Conservation (phyloP, 2,329 filamentous ascomycete species). For the Colletotrichum cereale region DNA sequence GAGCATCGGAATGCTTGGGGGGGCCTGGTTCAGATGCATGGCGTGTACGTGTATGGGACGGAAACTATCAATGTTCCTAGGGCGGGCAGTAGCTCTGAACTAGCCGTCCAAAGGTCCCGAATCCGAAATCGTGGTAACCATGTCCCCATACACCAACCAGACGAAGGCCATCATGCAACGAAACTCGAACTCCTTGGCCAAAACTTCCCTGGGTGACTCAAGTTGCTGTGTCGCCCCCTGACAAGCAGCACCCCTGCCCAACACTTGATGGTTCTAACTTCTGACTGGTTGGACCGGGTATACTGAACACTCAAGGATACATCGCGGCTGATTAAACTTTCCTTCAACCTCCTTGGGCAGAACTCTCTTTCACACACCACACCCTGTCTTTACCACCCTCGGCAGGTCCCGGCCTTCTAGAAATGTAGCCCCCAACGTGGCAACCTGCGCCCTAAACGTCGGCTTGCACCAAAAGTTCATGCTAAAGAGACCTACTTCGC, state of each 20-base stretch:
- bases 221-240: constrained; percentile 6
- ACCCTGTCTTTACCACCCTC: background rate
- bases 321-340: constrained; percentile 9
- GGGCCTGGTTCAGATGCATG: background rate
- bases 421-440: background rate
- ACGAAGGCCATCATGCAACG: constrained; percentile 17
- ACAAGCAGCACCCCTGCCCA: constrained; percentile 20
- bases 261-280: background rate
- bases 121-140: constrained; percentile 19
- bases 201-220: constrained; percentile 28
- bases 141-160: constrained; percentile 24
- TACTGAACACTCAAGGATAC: background rate
- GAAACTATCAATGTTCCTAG: constrained; percentile 5
- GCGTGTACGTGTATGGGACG: no score
- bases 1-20: background rate
- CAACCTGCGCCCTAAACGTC: constrained; percentile 15
- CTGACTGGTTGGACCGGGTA: background rate
- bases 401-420: constrained; percentile 22
- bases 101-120: constrained; percentile 21
- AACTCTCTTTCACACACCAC: constrained; percentile 18
- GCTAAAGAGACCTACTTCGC: background rate
- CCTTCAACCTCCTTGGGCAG: background rate
- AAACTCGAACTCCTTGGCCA: constrained; percentile 35
- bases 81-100: constrained; percentile 5
- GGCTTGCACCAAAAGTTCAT: constrained; percentile 2